These are phyloP conservation scores for Cladosporium halotolerans DNA, from an alignment of 2,329 filamentous ascomycete species.

Conservation along the genomic window DNA sequence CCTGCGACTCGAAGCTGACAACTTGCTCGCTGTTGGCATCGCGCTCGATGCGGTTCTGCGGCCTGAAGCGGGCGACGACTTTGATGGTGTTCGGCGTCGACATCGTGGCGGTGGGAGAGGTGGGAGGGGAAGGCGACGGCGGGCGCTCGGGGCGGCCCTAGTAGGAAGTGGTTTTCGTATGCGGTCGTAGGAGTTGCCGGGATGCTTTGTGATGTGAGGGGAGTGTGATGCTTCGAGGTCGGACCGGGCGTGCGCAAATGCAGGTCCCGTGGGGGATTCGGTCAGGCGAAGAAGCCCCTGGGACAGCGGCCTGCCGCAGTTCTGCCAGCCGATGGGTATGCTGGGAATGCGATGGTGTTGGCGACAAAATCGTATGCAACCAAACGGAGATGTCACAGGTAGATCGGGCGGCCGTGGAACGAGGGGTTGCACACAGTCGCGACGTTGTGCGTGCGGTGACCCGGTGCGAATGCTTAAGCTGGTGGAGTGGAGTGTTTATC, in stretches of 20 bases:
- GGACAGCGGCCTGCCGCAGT: not conserved
- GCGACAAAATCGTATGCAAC: not conserved
- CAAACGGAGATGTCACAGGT: not conserved
- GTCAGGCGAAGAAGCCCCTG: not conserved
- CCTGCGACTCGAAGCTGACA: conserved; percentile 78
- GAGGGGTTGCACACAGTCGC: too few relatives aligned
- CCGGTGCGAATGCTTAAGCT: not conserved
- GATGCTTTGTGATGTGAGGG: not conserved
- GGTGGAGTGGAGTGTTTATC: not conserved
- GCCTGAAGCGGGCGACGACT: conserved; percentile 96
- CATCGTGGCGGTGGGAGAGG: conserved; percentile 17
- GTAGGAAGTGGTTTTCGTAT: not conserved
- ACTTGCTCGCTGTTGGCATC: conserved; percentile 86
- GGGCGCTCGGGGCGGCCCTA: conserved; percentile 15
- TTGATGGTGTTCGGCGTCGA: conserved; percentile 31
- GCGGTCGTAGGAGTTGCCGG: not conserved
- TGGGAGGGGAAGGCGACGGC: not conserved
- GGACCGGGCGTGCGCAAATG: not conserved
- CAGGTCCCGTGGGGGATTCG: not conserved
- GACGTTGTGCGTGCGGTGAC: too few relatives aligned
- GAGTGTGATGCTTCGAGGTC: not conserved
- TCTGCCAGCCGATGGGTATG: not conserved
- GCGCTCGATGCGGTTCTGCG: conserved; percentile 92
- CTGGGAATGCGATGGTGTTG: not conserved
- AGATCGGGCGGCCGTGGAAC: too few relatives aligned